Base-by-base conservation (phyloP, 1,284 basidiomycete species). In the Fomes fomentarius region DNA sequence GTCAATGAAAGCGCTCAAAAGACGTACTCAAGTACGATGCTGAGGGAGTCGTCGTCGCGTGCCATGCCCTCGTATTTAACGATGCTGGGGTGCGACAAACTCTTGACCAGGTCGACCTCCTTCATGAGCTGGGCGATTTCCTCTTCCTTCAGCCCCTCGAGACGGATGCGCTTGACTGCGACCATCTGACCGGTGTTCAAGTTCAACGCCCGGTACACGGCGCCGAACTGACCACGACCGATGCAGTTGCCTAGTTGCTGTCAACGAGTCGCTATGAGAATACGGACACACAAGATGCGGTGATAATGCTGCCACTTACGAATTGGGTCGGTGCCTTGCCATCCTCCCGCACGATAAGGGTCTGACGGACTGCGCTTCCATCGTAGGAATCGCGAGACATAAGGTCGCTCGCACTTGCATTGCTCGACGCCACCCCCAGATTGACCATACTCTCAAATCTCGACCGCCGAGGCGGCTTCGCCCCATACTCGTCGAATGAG, bases 221-320 rank as follows among this genome's bases (percentile, higher is more conserved):
- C 87, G 21, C 96, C 96, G 71, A 98, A 98, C 74, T 98, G 96
- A 7, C 96, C 96, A 47, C 91, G 85, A 3, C 96, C 96, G 60
- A 98, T 96, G 71, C 94, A 96, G 71, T 97, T 96, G 31, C 94
- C 94, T 17, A 97, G 77, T 92, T 95, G 93, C 93, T 96, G 62
- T 28, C 17, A 44, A 31, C 8, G 7, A 17, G 22, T 33, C 31
- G 41, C 35, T 26, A 33, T 50, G 43, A 53, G 26, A 50, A 30
- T 28, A 9, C 50, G 37, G n/a, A 30, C 35, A 21, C 8, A 35
- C 19, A 25, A 40, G 41, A 47, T 47, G 22, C 25, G 39, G 43
- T 19, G 17, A 54, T 40, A 52, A 26, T 4, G 37, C 43, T 28
- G 10, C 10, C 12, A 83, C 92, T 82, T 68, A 96, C 94, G 70